phyloP scores from a whole-genome alignment of 2,329 filamentous ascomycete genomes.

The Sporothrix mexicana region DNA sequence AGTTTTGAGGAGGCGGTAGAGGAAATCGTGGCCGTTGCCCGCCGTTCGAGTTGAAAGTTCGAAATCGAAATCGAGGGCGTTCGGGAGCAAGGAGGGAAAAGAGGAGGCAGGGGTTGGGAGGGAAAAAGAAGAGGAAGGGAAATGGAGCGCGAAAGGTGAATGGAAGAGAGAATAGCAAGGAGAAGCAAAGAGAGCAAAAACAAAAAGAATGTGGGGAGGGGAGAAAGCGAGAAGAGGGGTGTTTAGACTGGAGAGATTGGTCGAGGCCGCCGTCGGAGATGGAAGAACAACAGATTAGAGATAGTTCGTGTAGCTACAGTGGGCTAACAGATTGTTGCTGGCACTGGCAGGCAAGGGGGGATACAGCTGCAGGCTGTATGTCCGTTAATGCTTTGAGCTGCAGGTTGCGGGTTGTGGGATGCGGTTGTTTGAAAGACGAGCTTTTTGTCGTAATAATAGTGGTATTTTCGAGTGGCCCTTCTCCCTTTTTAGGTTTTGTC shows the following conservation, averaged over 20 bases:
- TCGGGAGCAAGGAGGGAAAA: constrained; percentile 4
- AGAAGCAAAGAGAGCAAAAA: constrained; percentile 20
- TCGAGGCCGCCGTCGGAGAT: constrained; percentile 35
- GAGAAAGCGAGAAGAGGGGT: constrained; percentile 30
- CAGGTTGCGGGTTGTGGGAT: not conserved
- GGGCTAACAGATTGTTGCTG: constrained; percentile 18
- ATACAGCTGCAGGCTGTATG: not conserved
- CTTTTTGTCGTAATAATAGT: constrained; percentile 11
- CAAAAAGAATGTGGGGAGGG: constrained; percentile 32
- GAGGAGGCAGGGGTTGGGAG: constrained; percentile 8
- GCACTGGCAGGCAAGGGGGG: constrained; percentile 24
- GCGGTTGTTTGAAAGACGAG: not conserved
- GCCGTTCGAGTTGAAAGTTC: constrained; percentile 2
- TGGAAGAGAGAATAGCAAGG: too few relatives aligned
- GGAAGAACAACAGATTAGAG: constrained; percentile 34
- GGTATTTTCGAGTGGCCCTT: not conserved
- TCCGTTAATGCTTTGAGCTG: not conserved
- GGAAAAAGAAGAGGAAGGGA: constrained; percentile 9
- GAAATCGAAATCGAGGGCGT: not conserved
- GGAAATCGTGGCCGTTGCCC: constrained; percentile 7
- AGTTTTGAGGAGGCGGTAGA: not conserved
- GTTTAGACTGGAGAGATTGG: constrained; percentile 29
- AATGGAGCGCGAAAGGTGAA: constrained; percentile 15
- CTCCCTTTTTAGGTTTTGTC: not conserved
- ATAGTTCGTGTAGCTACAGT: constrained; percentile 26